Percentiles rank a stretch among this genome's conserved stretches.
phyloP scores from a whole-genome alignment of 768 basidiomycete genomes.

The Solioccasus polychromus region DNA sequence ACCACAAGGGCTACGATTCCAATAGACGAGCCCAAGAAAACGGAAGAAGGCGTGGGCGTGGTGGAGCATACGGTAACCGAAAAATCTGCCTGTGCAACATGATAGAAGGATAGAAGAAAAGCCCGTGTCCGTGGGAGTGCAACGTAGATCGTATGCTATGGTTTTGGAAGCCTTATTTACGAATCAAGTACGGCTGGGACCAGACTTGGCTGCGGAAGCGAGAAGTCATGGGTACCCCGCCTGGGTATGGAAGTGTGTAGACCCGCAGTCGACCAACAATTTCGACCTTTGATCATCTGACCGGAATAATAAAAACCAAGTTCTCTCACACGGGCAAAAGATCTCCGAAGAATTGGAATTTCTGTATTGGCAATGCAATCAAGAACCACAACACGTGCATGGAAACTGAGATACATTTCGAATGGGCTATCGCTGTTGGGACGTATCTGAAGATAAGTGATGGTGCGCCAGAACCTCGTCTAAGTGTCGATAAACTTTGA shows the following conservation, averaged over 20 bases:
- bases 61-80: background rate
- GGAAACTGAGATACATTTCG: background rate
- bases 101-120: conserved; percentile 1
- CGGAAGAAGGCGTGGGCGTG: background rate
- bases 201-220: background rate
- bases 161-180: background rate
- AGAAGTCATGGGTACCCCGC: too few species aligned
- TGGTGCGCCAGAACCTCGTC: background rate
- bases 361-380: background rate
- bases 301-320: too few species aligned
- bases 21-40: conserved; percentile 10
- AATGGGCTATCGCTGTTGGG: background rate
- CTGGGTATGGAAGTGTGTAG: too few species aligned
- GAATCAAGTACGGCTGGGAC: conserved; percentile 2
- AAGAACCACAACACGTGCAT: background rate
- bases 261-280: background rate
- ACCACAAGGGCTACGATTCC: background rate
- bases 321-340: too few species aligned
- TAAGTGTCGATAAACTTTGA: conserved; percentile 5
- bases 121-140: too few species aligned
- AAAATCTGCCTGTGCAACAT: conserved; percentile 1
- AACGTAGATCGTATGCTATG: background rate
- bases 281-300: background rate
- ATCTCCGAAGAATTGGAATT: too few species aligned
- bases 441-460: background rate